Conservation (phyloP, 2,329 filamentous ascomycete species). For the Anthostomella pinea region DNA sequence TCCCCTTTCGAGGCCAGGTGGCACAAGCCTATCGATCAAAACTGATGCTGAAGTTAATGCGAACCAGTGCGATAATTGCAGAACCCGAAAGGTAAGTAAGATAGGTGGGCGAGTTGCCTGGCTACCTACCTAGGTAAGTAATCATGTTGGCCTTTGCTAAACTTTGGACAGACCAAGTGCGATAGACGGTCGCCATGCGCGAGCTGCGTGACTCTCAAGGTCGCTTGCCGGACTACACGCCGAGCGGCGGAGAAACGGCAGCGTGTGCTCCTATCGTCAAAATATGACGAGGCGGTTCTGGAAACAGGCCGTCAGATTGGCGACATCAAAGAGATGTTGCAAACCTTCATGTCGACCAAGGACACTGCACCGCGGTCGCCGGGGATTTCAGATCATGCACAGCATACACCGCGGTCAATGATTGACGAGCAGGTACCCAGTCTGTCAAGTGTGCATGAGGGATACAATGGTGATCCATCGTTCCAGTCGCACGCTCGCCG, state of each 20-base stretch:
- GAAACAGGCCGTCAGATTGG: slow-evolving; percentile 26
- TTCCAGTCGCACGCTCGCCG: slow-evolving; percentile 26
- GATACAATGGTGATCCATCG: slow-evolving; percentile 27
- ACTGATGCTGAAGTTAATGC: slow-evolving; percentile 4
- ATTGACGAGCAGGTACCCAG: slow-evolving; percentile 27
- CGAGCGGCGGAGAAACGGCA: slow-evolving; percentile 28
- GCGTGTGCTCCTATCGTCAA: slow-evolving; percentile 29
- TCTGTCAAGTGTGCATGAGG: slow-evolving; percentile 21
- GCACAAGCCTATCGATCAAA: neutral
- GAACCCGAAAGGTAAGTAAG: slow-evolving; percentile 23
- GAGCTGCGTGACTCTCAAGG: slow-evolving; percentile 28
- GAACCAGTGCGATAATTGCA: slow-evolving; percentile 27
- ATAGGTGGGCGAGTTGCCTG: neutral
- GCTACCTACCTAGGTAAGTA: slow-evolving; percentile 1
- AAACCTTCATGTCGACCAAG: slow-evolving; percentile 16
- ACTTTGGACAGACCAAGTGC: slow-evolving; percentile 29
- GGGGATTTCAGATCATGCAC: slow-evolving; percentile 1
- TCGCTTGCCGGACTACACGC: slow-evolving; percentile 25
- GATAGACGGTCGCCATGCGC: slow-evolving; percentile 28
- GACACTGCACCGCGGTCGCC: slow-evolving; percentile 6
- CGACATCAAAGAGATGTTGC: slow-evolving; percentile 27
- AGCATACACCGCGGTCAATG: slow-evolving; percentile 20
- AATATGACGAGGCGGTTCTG: slow-evolving; percentile 31
- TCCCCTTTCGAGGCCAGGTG: slow-evolving; percentile 1
- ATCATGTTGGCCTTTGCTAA: too few species aligned